Base-by-base conservation (phyloP, 2,329 filamentous ascomycete genomes). In the Aspergillus candidus region DNA sequence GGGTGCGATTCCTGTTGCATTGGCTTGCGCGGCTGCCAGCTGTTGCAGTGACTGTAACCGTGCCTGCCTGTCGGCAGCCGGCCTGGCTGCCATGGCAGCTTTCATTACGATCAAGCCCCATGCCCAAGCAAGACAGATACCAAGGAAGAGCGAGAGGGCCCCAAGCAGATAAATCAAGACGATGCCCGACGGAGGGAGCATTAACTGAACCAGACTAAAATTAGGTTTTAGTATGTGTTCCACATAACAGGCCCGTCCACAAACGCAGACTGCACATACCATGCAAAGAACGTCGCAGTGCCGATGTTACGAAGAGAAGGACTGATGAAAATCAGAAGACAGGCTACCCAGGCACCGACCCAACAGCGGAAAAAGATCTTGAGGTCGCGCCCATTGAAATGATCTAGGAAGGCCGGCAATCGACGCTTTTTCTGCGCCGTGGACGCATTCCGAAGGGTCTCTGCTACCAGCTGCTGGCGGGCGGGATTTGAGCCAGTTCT, bases 31-130 rank as follows among this genome's bases (percentile, higher is more conserved):
- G 13, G 38, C 52, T 2, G 59, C 60, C 6, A 38, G 27, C 48
- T 65, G 58, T 38, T 66, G 61, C 17, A 76, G 53, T 0, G 60
- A 54, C 6, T 55, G 54, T 3, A 70, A 44, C 37, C 47, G 52
- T 1, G 62, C 60, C 38, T 67, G 60, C 0, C 67, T 70, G 6
- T 70, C 66, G 0, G 62, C 54, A 4, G 58, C 60, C 2, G 72
- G 63, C 11, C 73, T 60, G 2, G 67, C 65, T 1, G 72, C 70
- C 7, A 67, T 47, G 3, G 72, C 74, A 2, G 72, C 72, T 46
- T 74, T 72, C 72, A 74, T 75, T 0, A 66, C 60, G 36, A 75
- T 57, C 2, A 73, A 59, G 3, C 73, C 74, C 73, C 73, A 77
- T 4, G 63, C 71, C 72, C 73, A 76, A 4, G 67, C 72, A 0